Evolutionary conservation across 257 asterid species (phyloP), one percentile per base, ranked within the genome.

Genomic region (Eustoma russellianum): DNA sequence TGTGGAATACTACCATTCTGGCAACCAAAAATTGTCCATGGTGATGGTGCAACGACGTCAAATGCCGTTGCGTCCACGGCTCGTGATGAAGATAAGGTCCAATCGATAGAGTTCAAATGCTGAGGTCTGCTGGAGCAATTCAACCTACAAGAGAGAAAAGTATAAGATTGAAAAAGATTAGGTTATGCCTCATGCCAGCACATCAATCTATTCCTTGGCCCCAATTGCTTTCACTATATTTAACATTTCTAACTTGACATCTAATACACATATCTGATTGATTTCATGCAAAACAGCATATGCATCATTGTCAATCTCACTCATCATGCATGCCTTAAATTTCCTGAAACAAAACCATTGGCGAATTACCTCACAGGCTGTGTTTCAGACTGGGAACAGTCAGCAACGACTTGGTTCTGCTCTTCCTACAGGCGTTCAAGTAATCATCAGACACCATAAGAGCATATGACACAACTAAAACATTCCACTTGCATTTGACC

Each of bases 1-100:
- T 41, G 44, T 52, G 50, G 63, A 66, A n/a, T 52, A 76, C 48
- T 82, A 91, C 98, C 98, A 63, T 91, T 88, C 63, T 77, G 85
- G 69, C 97, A 85, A 65, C 98, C 97, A 77, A 91, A 91, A 17
- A 88, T 82, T 68, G 75, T 91, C 98, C 98, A 91, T 48, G 98
- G 86, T 15, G 97, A 55, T 2, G 60, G 60, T 41, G 98, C 98
- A 17, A 55, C 70, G 50, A 86, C 95, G 74, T 86, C 95, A 63
- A 90, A 72, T 68, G 91, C 66, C 75, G 69, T 71, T 58, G 81
- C 78, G 74, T 88, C 95, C 63, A 66, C 66, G 44, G 74, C 77
- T 51, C 85, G 77, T 68, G 94, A 85, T 52, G 93, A 77, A 75
- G 73, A 78, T 58, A 66, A 60, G 62, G 97, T 85, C 97, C 97